Conservation (phyloP, 2,329 filamentous ascomycete species). For the Neoascochyta sp. region DNA sequence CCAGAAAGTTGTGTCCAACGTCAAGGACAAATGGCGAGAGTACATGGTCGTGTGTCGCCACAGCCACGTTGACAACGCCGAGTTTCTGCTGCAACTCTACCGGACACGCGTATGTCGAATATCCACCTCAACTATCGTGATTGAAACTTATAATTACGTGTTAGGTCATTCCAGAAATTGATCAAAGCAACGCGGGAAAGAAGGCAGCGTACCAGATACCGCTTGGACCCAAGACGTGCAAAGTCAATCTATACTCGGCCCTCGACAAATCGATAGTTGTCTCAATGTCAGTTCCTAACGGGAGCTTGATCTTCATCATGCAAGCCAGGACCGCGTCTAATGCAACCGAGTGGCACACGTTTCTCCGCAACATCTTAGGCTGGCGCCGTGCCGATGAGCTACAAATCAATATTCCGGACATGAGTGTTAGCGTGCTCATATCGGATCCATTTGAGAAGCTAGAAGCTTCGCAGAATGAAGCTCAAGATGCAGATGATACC, state of each 20-base stretch:
- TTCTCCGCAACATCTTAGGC: slow-evolving; percentile 58
- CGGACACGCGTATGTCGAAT: slow-evolving; percentile 50
- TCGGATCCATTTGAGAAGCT: slow-evolving; percentile 57
- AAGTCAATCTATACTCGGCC: slow-evolving; percentile 61
- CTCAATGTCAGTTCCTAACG: slow-evolving; percentile 53
- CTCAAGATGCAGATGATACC: slow-evolving; percentile 43
- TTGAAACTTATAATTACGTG: no score
- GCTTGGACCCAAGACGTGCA: slow-evolving; percentile 51
- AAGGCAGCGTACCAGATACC: slow-evolving; percentile 57
- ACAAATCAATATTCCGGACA: slow-evolving; percentile 60
- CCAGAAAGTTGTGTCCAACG: slow-evolving; percentile 55
- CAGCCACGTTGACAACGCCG: slow-evolving; percentile 51
- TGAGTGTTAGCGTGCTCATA: slow-evolving; percentile 57
- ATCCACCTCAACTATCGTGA: no score
- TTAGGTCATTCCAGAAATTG: slow-evolving; percentile 57
- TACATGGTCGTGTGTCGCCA: slow-evolving; percentile 61
- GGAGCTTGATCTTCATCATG: slow-evolving; percentile 59
- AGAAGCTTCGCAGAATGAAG: slow-evolving; percentile 43
- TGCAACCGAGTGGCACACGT: slow-evolving; percentile 67
- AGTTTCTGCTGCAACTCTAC: slow-evolving; percentile 58
- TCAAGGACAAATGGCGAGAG: slow-evolving; percentile 63
- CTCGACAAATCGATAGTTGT: slow-evolving; percentile 65
- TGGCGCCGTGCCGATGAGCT: slow-evolving; percentile 55
- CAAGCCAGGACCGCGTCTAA: slow-evolving; percentile 58
- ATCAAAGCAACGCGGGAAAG: slow-evolving; percentile 50